phyloP scores from a whole-genome alignment of 345 rosid genomes.

The Xanthoceras sorbifolium region DNA sequence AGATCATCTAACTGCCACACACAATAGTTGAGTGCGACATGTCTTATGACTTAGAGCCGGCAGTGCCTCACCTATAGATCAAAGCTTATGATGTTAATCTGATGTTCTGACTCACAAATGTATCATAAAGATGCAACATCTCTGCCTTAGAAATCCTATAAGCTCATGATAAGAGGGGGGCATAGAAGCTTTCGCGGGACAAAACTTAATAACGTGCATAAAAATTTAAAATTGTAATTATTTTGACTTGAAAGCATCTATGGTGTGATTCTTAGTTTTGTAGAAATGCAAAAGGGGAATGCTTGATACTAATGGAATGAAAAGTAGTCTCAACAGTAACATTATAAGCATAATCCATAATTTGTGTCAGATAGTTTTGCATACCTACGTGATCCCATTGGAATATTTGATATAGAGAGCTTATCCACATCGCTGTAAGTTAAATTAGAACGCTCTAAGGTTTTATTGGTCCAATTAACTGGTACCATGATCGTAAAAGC shows the following conservation, averaged over 20 bases:
- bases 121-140: neutral
- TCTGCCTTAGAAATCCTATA: neutral
- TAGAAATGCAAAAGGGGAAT: neutral
- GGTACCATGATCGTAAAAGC: constrained; percentile 80
- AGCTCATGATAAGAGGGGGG: neutral
- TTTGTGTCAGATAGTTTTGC: neutral
- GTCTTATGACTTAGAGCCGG: neutral
- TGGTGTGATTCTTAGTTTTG: neutral
- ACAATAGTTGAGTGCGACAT: no score
- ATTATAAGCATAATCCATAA: neutral
- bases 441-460: constrained; percentile 55
- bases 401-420: constrained; percentile 90
- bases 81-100: neutral
- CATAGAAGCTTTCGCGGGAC: neutral
- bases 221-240: no score
- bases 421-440: constrained; percentile 74
- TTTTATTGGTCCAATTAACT: constrained; percentile 79
- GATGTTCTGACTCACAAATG: neutral
- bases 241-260: neutral
- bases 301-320: neutral
- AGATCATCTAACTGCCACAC: neutral
- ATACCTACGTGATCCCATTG: constrained; percentile 72
- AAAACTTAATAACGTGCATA: neutral
- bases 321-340: neutral
- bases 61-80: neutral